Evolutionary conservation across 495 filamentous ascomycete genomes (phyloP).

Genomic region (Neurospora hispaniola): DNA sequence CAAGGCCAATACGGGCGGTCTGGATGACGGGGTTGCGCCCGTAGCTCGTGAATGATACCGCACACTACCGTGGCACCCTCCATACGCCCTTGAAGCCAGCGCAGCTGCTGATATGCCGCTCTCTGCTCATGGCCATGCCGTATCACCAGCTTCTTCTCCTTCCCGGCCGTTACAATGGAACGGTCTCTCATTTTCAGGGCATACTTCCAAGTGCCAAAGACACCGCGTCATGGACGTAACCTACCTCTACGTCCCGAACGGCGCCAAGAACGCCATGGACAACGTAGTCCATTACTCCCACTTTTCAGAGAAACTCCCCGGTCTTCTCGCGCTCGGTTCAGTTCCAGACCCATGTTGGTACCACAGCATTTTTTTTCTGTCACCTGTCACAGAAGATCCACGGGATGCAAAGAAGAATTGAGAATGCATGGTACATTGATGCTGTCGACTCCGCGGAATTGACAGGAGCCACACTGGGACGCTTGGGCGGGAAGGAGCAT

Average conservation of each 20-base stretch:
- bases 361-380: neutral
- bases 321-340: neutral
- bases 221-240: neutral
- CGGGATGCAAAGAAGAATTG: neutral
- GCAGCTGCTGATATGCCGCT: neutral
- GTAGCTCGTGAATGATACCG: neutral
- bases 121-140: neutral
- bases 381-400: neutral
- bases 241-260: neutral
- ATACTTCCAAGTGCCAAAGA: neutral
- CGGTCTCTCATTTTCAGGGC: neutral
- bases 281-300: neutral
- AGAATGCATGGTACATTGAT: constrained; percentile 18
- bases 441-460: constrained; percentile 7
- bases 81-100: neutral
- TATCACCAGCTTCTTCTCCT: neutral
- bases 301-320: neutral
- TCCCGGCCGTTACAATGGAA: neutral
- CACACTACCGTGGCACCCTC: neutral
- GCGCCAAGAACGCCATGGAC: neutral
- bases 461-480: constrained; percentile 3
- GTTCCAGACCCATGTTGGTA: neutral
- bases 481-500: constrained; percentile 49
- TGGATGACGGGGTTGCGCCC: neutral
- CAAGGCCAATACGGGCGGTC: neutral